Base-by-base conservation (phyloP, 2,329 filamentous ascomycete genomes). In the Aspergillus fijiensis region DNA sequence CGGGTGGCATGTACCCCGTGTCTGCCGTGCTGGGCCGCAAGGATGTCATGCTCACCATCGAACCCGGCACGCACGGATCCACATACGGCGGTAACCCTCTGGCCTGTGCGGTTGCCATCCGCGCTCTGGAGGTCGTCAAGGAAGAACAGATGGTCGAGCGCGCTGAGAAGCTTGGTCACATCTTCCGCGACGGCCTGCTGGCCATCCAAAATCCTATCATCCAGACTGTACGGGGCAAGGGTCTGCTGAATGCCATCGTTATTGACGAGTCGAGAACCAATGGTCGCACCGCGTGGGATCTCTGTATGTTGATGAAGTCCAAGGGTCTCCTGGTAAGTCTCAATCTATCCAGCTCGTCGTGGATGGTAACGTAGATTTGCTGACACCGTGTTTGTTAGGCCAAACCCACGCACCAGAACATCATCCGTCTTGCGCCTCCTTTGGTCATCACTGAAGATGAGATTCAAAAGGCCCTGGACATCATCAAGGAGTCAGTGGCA, bases 61-160 rank as follows among this genome's bases (percentile, higher is more conserved):
- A 99, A 82, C 91, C 95, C 27, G 95, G 95, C 61, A 98, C 95
- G 27, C 95, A 99, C 78, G 95, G 95, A 52, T 96, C 92, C 48
- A 99, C 95, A n/a, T 99, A 98, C 73, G 95, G 95, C 63, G 95
- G 95, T 54, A 99, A 99, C 79, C 95, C 95, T 19, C 84, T 99
- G 12, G 95, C 93, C 25, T 98, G 92, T 69, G 95, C 95, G 45
- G 91, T 99, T 31, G 96, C 94, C 25, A 96, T 99, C 73, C 90
- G 93, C 64, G 95, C 95, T 21, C 84, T 99, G 49, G 93, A 99
- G 82, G 85, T 99, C 57, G 89, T 99, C 68, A 87, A 94, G 72
- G 95, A 99, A 75, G 93, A 96, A 79, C 84, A 91, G 65, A 86
- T 99, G 80, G 89, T 92, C 25, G 88, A 90, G 72, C 89, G 88